Evolutionary conservation across 164 flowering plant genomes (phyloP).

Genomic region (Euptelea pleiosperma): DNA sequence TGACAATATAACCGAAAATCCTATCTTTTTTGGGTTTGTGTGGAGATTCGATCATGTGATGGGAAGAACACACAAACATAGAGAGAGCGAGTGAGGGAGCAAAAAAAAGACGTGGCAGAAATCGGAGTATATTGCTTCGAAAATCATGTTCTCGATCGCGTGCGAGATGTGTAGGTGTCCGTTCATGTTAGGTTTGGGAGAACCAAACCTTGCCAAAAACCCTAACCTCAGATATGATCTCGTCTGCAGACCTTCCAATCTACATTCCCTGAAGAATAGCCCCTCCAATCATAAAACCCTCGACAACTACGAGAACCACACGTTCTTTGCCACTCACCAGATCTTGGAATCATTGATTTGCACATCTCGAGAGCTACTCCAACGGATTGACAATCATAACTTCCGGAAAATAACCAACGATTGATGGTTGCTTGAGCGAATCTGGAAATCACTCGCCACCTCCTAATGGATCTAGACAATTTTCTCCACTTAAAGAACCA

Average conservation of each 20-base stretch:
- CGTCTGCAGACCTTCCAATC: conserved; percentile 62
- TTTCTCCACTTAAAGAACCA: conserved; percentile 62
- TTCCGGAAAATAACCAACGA: conserved; percentile 45
- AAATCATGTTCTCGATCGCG: conserved; percentile 60
- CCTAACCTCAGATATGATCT: conserved; percentile 74
- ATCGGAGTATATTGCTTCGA: conserved; percentile 58
- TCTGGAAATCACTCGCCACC: conserved; percentile 70
- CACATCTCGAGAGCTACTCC: conserved; percentile 36
- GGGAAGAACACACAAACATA: no score
- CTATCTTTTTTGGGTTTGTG: no score
- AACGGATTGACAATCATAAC: conserved; percentile 29
- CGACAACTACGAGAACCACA: conserved; percentile 58
- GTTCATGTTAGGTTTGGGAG: conserved; percentile 85
- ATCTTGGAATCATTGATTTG: conserved; percentile 70
- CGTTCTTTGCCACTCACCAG: conserved; percentile 59
- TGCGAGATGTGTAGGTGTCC: conserved; percentile 64
- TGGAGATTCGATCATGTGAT: no score
- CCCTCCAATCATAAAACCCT: conserved; percentile 31
- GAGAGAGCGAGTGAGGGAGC: no score
- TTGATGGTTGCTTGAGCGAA: conserved; percentile 59
- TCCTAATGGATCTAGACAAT: conserved; percentile 85
- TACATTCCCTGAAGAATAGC: conserved; percentile 51
- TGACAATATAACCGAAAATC: no score
- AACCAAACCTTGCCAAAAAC: conserved; percentile 73
- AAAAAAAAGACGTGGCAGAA: conserved; percentile 77